Conservation (phyloP, 2,329 filamentous ascomycete genomes). For the Pseudocercospora macadamiae region DNA sequence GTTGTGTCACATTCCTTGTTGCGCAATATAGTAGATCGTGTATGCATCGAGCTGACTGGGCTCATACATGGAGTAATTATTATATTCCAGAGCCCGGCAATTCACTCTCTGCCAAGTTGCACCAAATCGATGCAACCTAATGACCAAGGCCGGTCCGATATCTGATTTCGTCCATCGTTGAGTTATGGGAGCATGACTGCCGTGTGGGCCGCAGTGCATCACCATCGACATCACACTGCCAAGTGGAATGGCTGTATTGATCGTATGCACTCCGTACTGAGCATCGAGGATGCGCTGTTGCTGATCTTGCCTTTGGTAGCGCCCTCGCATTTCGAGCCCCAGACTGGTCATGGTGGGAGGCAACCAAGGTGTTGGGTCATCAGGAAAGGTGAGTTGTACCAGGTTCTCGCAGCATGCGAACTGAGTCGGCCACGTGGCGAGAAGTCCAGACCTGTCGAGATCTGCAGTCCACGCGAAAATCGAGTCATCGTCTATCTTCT, state of each 20-base stretch:
- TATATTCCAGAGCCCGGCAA: background rate
- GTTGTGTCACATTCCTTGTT: conserved; percentile 4
- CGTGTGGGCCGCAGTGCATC: conserved; percentile 3
- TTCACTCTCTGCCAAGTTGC: conserved; percentile 7
- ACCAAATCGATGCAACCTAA: conserved; percentile 1
- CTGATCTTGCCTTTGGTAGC: conserved; percentile 3
- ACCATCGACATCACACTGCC: background rate
- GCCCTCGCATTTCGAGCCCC: background rate
- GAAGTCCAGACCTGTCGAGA: background rate
- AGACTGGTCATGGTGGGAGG: background rate
- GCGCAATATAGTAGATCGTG: conserved; percentile 3
- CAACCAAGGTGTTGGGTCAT: conserved; percentile 2
- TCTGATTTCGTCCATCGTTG: background rate
- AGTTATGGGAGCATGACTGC: background rate
- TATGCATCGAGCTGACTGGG: conserved; percentile 2
- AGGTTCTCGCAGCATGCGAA: conserved; percentile 42
- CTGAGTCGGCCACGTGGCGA: conserved; percentile 43
- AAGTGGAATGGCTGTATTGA: background rate
- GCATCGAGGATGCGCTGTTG: background rate
- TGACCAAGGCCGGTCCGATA: conserved; percentile 2
- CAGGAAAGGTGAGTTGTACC: background rate
- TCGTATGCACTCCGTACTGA: conserved; percentile 2
- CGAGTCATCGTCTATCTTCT: conserved; percentile 24
- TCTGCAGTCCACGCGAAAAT: conserved; percentile 28
- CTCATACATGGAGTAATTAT: background rate